Evolutionary conservation across 2,329 filamentous ascomycete species (phyloP), one percentile per base, ranked within the genome.

Genomic region (Xylariaceae sp.): DNA sequence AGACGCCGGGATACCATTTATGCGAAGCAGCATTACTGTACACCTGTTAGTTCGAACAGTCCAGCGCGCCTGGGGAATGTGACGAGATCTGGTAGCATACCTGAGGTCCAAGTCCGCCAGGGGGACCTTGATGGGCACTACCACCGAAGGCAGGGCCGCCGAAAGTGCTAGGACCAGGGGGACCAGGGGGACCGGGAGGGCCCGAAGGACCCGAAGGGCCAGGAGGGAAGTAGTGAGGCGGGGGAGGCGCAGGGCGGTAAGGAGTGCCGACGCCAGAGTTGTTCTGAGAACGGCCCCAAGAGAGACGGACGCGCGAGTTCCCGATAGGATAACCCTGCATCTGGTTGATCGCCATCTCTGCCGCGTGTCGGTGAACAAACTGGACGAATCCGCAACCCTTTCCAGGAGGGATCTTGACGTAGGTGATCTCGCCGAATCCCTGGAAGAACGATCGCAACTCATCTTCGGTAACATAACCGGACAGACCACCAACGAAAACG

Each of bases 371-470:
- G 80, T 99, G 94, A 59, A 99, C 94, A 70, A 99, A 99, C 77
- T 99, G 94, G 61, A 99, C 94, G 73, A 99, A 99, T 60, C 94
- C 94, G 72, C 94, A 99, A 68, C 94, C 94, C 85, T 99, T 99
- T 79, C 94, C 94, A 65, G 94, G 93, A 56, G 94, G 94, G 61
- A 99, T 99, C 87, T 99, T 99, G 80, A 99, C 94, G 75, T 99
- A 99, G 70, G 94, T 99, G 73, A 99, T 99, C 75, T 99, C 94
- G 62, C 94, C 94, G 66, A 99, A 99, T 69, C 94, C 94, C 77
- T 99, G 94, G 88, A 99, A 99, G 84, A 99, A 99, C 0, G 92
- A 97, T 64, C 94, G 91, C n/a, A 99, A 88, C 81, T 99, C 94
- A 71, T 99, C 94, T 80, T 99, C 94, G 52, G 94, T 99, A 64